Evolutionary conservation across 2,329 filamentous ascomycete species (phyloP).

Genomic region (Fusarium sp.): DNA sequence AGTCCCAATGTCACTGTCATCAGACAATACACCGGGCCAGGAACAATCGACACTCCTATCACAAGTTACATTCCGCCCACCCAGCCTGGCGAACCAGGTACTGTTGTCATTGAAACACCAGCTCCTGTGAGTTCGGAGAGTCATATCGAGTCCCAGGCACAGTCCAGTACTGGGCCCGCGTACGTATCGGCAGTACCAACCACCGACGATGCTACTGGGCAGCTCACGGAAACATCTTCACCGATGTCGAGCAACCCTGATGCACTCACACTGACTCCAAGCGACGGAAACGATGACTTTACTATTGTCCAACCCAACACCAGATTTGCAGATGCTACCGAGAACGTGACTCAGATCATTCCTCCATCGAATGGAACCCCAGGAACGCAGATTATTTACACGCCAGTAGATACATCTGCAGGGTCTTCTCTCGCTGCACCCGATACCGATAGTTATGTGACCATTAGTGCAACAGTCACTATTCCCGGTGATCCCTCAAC

Average conservation of each 20-base stretch:
- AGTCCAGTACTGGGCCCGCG: not conserved
- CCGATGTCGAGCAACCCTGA: conserved; percentile 17
- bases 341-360: conserved; percentile 32
- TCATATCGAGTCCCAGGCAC: not conserved
- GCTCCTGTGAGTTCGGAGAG: not conserved
- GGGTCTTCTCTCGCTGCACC: not conserved
- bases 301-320: conserved; percentile 35
- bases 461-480: conserved; percentile 26
- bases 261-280: conserved; percentile 28
- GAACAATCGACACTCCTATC: not conserved
- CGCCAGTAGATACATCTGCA: conserved; percentile 17
- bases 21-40: conserved; percentile 6
- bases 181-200: conserved; percentile 18
- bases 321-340: conserved; percentile 27
- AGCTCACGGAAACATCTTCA: not conserved
- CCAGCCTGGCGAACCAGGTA: conserved; percentile 1
- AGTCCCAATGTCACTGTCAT: conserved; percentile 3
- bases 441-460: conserved; percentile 24
- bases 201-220: not conserved
- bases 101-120: conserved; percentile 17
- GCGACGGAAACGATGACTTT: conserved; percentile 28
- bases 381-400: conserved; percentile 34
- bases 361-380: conserved; percentile 21
- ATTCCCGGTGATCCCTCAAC: conserved; percentile 38
- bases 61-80: conserved; percentile 1